Evolutionary conservation across 108 stramenopile species (phyloP).

Genomic region (Mediolabrus comicus): DNA sequence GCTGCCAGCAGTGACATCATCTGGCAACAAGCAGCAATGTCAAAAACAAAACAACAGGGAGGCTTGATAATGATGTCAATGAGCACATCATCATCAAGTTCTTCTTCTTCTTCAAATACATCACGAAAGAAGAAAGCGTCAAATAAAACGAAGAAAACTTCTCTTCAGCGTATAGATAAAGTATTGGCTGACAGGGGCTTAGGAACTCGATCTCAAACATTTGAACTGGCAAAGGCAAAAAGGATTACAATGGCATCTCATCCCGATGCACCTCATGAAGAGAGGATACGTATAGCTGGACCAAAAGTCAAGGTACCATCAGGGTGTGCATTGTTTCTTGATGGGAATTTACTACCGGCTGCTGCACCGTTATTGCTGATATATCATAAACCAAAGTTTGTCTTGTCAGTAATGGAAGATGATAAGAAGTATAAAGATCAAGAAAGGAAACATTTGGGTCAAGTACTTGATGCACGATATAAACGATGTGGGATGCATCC

Average conservation of each 20-base stretch:
- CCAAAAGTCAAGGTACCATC: conserved; percentile 68
- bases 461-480: conserved; percentile 31
- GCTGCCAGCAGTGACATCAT: neutral
- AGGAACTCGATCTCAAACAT: conserved; percentile 68
- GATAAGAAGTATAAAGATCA: conserved; percentile 50
- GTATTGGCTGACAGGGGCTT: conserved; percentile 77
- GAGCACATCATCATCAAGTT: neutral
- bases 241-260: conserved; percentile 47
- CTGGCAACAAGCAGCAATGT: neutral
- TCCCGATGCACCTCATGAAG: conserved; percentile 23
- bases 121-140: neutral
- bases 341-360: conserved; percentile 62
- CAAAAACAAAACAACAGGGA: neutral
- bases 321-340: conserved; percentile 58
- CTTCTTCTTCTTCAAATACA: neutral
- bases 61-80: neutral
- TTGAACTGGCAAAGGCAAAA: conserved; percentile 58
- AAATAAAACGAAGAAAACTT: neutral
- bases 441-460: conserved; percentile 44
- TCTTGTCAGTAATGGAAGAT: conserved; percentile 74
- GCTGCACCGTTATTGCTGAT: conserved; percentile 64
- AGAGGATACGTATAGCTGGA: conserved; percentile 40
- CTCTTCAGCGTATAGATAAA: conserved; percentile 69
- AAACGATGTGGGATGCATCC: conserved; percentile 72
- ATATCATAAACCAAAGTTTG: conserved; percentile 86